These are phyloP conservation scores for Spongiforma sp. DNA, from an alignment of 1,284 basidiomycete species.

Conservation along the genomic window DNA sequence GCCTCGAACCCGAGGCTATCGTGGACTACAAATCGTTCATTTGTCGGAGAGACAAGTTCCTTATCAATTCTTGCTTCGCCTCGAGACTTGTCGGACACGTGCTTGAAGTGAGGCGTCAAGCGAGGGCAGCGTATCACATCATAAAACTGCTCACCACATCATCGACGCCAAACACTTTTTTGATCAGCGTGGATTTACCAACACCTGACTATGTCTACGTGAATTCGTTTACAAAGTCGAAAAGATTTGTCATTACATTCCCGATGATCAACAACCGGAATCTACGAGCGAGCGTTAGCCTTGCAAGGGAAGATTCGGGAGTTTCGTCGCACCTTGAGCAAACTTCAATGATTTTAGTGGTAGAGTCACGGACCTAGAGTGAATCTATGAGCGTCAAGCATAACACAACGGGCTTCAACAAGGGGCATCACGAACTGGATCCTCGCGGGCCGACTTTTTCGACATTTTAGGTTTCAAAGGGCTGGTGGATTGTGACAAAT, in stretches of 20 bases:
- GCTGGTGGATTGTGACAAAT: too few relatives aligned
- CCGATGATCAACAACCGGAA: slow-evolving; percentile 1
- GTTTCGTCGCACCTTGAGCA: too few relatives aligned
- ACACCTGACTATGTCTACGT: neutral
- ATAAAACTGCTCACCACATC: neutral
- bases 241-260: neutral
- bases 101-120: neutral
- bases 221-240: neutral
- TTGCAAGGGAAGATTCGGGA: too few relatives aligned
- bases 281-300: neutral
- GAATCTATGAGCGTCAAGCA: too few relatives aligned
- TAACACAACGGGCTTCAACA: too few relatives aligned
- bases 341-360: too few relatives aligned
- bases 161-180: neutral
- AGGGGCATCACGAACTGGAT: too few relatives aligned
- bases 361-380: too few relatives aligned
- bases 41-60: neutral
- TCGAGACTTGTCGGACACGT: neutral
- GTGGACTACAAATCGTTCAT: neutral
- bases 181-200: neutral
- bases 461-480: too few relatives aligned
- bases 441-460: too few relatives aligned
- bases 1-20: neutral
- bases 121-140: too few relatives aligned
- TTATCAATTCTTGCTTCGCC: neutral